Conservation (phyloP, 768 basidiomycete genomes). For the Tricholoma hemisulphureum region DNA sequence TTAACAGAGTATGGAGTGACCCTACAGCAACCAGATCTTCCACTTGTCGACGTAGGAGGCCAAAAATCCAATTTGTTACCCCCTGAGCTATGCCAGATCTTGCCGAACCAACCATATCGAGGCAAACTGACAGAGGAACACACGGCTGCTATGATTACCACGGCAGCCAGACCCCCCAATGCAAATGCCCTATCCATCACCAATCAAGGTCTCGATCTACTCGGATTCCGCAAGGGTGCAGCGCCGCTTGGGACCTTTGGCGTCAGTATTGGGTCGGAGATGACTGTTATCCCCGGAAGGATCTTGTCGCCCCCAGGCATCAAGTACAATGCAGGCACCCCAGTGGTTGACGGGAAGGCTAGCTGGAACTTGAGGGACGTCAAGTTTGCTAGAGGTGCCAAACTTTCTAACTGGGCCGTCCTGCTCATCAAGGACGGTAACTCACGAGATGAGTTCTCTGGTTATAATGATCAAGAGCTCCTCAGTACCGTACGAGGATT, state of each 20-base stretch:
- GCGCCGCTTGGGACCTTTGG: constrained; percentile 56
- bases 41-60: constrained; percentile 59
- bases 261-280: constrained; percentile 53
- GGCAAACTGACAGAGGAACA: constrained; percentile 69
- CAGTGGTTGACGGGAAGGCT: constrained; percentile 56
- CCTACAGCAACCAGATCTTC: constrained; percentile 49
- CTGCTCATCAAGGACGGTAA: constrained; percentile 64
- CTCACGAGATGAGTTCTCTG: constrained; percentile 56
- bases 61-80: constrained; percentile 54
- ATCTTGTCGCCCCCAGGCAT: constrained; percentile 62
- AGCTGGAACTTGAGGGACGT: constrained; percentile 75
- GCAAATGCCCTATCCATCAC: constrained; percentile 64
- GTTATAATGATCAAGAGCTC: constrained; percentile 54
- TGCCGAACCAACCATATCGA: constrained; percentile 64
- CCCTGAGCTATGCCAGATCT: constrained; percentile 71
- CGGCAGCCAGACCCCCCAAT: constrained; percentile 70
- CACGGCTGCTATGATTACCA: constrained; percentile 69
- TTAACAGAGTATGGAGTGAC: constrained; percentile 64
- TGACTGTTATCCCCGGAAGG: constrained; percentile 71
- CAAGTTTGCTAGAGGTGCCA: constrained; percentile 58
- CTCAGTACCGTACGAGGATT: constrained; percentile 49
- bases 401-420: constrained; percentile 63
- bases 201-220: constrained; percentile 54
- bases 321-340: constrained; percentile 51
- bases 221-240: constrained; percentile 52